These are phyloP conservation scores for Phytophthora pluvialis DNA, from an alignment of 352 stramenopile species.

Conservation along the genomic window DNA sequence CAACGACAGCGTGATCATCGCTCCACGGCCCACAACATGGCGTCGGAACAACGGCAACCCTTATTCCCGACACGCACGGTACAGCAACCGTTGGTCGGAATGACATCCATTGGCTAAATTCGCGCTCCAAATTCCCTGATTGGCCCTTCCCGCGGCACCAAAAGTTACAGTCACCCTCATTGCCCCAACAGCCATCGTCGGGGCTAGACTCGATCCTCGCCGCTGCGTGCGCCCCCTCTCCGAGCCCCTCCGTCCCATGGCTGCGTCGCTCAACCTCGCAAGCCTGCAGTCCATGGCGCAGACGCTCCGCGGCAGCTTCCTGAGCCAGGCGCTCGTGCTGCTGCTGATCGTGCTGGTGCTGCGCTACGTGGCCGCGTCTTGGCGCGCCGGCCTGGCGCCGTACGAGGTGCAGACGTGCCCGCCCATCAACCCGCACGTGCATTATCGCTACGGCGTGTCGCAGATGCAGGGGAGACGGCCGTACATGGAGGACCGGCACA, in stretches of 20 bases:
- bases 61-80: conserved; percentile 10
- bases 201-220: conserved; percentile 7
- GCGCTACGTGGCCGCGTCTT: conserved; percentile 66
- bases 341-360: conserved; percentile 61
- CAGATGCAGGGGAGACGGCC: conserved; percentile 85
- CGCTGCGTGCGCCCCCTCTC: conserved; percentile 4
- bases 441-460: conserved; percentile 83
- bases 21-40: conserved; percentile 3
- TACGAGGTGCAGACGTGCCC: conserved; percentile 80
- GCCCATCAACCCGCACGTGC: conserved; percentile 74
- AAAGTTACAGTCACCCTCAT: conserved; percentile 13
- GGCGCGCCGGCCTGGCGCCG: conserved; percentile 54
- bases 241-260: conserved; percentile 40
- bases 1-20: neutral
- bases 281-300: conserved; percentile 67
- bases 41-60: conserved; percentile 1
- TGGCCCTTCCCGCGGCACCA: conserved; percentile 7
- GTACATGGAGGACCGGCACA: conserved; percentile 94
- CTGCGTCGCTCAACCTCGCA: conserved; percentile 62
- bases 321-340: conserved; percentile 69
- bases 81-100: conserved; percentile 9
- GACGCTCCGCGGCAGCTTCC: conserved; percentile 67
- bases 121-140: conserved; percentile 1
- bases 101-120: conserved; percentile 15
- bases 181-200: conserved; percentile 18